Percentiles rank a stretch among this genome's conserved stretches.
These are phyloP conservation scores for Coemansia pectinata DNA, from an alignment of 192 early-diverging fungal species.

Conservation along the genomic window DNA sequence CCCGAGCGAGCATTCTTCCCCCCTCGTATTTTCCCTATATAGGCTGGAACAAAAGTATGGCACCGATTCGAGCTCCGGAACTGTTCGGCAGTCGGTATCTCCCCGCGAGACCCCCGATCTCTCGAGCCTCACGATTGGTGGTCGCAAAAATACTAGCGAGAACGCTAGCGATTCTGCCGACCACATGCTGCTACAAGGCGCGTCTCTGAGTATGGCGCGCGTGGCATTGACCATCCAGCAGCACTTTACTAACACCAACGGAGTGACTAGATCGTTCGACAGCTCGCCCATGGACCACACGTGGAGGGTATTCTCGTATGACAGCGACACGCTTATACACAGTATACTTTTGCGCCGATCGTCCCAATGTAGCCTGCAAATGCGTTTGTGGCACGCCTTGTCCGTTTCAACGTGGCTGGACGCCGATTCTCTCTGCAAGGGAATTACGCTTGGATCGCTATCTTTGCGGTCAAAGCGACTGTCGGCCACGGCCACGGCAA, in stretches of 20 bases:
- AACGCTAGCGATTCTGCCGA: background rate
- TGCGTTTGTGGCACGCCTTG: slow-evolving; percentile 43
- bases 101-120: background rate
- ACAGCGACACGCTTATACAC: slow-evolving; percentile 32
- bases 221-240: background rate
- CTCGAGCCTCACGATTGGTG: background rate
- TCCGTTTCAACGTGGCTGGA: slow-evolving; percentile 48
- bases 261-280: background rate
- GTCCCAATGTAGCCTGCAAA: slow-evolving; percentile 45
- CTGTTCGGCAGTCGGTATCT: background rate
- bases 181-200: background rate
- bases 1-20: background rate
- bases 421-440: slow-evolving; percentile 13
- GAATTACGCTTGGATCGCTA: slow-evolving; percentile 45
- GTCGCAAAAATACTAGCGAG: background rate
- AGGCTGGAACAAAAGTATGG: background rate
- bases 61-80: background rate
- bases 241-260: slow-evolving; percentile 9
- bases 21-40: background rate
- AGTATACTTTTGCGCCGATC: slow-evolving; percentile 45
- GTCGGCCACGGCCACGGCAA: background rate
- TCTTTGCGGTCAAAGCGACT: slow-evolving; percentile 4
- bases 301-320: slow-evolving; percentile 36
- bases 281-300: slow-evolving; percentile 4
- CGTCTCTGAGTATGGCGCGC: background rate